Base-by-base conservation (phyloP, 495 filamentous ascomycete genomes). In the Apiosordaria backusii region DNA sequence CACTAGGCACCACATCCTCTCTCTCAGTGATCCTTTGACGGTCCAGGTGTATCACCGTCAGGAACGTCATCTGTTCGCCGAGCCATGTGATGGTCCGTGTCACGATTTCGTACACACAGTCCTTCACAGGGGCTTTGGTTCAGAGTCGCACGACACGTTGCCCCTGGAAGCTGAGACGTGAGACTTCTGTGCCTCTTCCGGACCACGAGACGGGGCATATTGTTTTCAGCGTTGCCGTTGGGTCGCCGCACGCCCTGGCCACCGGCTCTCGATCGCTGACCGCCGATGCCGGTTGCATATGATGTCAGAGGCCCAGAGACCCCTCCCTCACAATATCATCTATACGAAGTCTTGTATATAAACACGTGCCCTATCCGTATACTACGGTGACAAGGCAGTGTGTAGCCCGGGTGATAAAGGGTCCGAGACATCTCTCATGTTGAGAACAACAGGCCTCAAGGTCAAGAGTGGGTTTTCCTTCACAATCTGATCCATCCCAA, bases 81-180 rank as follows among this genome's bases (percentile, higher is more conserved):
- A 45, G 35, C 35, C 35, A 45, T 45, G 35, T 45, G 35, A 45
- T 45, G 35, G 35, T 45, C 35, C 0, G 35, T 45, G 35, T 45
- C 13, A 45, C 35, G 13, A 7, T 13, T 45, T 45, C 35, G 16
- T 15, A 45, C 35, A 18, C 16, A 7, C 35, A 45, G 35, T 45
- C 35, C 10, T 45, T 15, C 10, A 7, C 5, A 45, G 35, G 35
- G 35, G 35, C 13, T 45, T 45, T 13, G 35, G 35, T 45, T 45
- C 35, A 45, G 35, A 45, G 35, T 45, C 13, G 35, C 35, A 45
- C 35, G 35, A 45, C 35, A 45, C 35, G 35, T 45, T 45, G 35
- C 35, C 13, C 52, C 52, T 23, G n/a, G 52, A 55, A 55, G 52
- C 52, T 55, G 52, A 55, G 52, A 55, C 52, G 35, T 45, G 35